Evolutionary conservation across 495 filamentous ascomycete genomes (phyloP), one percentile per base, ranked within the genome.

Genomic region (Daldinia grandis): DNA sequence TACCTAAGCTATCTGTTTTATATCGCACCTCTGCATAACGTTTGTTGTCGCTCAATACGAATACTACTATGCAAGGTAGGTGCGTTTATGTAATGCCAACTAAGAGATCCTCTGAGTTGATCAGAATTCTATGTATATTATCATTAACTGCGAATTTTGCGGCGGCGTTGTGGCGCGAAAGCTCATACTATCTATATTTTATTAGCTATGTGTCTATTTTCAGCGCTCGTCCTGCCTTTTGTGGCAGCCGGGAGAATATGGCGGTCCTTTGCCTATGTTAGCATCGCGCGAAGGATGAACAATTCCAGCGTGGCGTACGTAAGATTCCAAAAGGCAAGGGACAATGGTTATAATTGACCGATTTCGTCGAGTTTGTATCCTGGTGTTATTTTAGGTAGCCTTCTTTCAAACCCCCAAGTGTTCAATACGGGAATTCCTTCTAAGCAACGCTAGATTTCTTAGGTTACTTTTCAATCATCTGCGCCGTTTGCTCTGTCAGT

Each of bases 141-240:
- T 24, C 8, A 24, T 24, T 3, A 27, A 37, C 59, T 64, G 27
- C 54, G 47, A 33, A 30, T n/a, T 49, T 15, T 57, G 31, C 58
- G 58, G 68, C 58, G 37, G 31, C 31, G 62, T 42, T 66, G 62
- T 62, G 68, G 62, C 51, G 62, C 51, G 40, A 50, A n/a, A 24
- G 5, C 7, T 57, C 15, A 15, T 24, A 24, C 37, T 9, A 31
- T 19, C 15, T 21, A 28, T 28, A 27, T n/a, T 25, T 25, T 51
- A 6, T 28, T 51, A 61, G 9, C 42, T 21, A 19, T 10, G n/a
- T 9, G 3, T 47, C 42, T 47, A 47, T 47, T 47, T 47, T 19
- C 12, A 21, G 42, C 21, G 19, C 9, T 24, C 9, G 19, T 47
- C 42, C 42, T 47, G 42, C 42, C 42, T 47, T 47, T 47, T 47